Evolutionary conservation across 441 rosid species (phyloP).

Genomic region (Biscutella laevigata): DNA sequence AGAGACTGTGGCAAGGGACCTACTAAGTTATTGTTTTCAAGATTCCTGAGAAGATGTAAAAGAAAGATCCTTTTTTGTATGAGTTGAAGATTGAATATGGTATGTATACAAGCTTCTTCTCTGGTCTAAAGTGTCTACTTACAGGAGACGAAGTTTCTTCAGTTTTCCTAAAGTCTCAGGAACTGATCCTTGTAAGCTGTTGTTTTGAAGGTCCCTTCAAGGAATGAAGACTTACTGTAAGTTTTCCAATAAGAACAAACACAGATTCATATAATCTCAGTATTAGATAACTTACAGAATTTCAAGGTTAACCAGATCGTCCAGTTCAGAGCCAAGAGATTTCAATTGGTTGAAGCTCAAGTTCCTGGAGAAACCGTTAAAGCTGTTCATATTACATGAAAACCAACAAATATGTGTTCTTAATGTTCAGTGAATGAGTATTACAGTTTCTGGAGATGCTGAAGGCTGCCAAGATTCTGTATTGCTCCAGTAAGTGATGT

Average conservation of each 20-base stretch:
- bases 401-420: not conserved
- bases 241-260: not conserved
- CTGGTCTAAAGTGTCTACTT: constrained; percentile 30
- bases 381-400: not conserved
- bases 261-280: not conserved
- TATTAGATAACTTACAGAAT: constrained; percentile 50
- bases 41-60: constrained; percentile 43
- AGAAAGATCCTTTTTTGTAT: not conserved
- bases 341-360: constrained; percentile 75
- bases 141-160: constrained; percentile 65
- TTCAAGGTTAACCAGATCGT: constrained; percentile 52
- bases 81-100: no score
- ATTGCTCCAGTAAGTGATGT: constrained; percentile 74
- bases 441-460: constrained; percentile 67
- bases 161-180: constrained; percentile 68
- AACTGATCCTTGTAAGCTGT: constrained; percentile 63
- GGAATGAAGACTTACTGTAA: not conserved
- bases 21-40: constrained; percentile 69
- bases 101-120: not conserved
- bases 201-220: constrained; percentile 74
- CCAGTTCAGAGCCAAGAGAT: constrained; percentile 63
- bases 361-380: constrained; percentile 42
- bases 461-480: constrained; percentile 68
- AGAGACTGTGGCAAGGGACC: constrained; percentile 68
- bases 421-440: constrained; percentile 12